Evolutionary conservation across 1,284 basidiomycete species (phyloP).

Genomic region (Volvariella surrecta): DNA sequence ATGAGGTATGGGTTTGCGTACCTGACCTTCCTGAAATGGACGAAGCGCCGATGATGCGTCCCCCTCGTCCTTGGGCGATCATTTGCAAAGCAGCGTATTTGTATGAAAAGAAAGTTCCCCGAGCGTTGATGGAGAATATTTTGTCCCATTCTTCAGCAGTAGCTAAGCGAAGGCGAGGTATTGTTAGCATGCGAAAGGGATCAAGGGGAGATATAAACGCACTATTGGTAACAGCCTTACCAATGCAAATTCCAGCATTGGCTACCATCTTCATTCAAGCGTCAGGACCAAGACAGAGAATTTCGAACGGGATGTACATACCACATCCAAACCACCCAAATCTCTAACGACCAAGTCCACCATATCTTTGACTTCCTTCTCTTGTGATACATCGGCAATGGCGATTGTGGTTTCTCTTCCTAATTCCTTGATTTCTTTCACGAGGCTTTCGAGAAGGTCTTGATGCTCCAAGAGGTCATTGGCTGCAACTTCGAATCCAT

Average conservation of each 20-base stretch:
- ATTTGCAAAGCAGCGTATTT: conserved; percentile 18
- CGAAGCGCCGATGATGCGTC: conserved; percentile 16
- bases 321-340: conserved; percentile 21
- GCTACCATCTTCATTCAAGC: conserved; percentile 16
- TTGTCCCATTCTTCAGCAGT: conserved; percentile 11
- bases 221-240: conserved; percentile 10
- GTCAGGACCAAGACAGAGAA: background rate
- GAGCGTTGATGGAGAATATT: conserved; percentile 12
- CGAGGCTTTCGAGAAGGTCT: conserved; percentile 10
- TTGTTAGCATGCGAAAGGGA: background rate
- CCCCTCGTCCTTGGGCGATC: conserved; percentile 17
- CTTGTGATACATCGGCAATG: conserved; percentile 20
- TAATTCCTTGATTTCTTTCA: conserved; percentile 11
- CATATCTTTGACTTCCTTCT: conserved; percentile 19
- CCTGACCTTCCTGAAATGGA: conserved; percentile 14
- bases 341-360: conserved; percentile 15
- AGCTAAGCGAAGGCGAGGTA: conserved; percentile 3
- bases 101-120: conserved; percentile 16
- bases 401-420: conserved; percentile 10
- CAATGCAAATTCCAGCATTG: conserved; percentile 15
- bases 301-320: conserved; percentile 9
- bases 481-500: conserved; percentile 21
- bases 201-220: background rate
- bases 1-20: background rate
- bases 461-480: conserved; percentile 12